phyloP scores from a whole-genome alignment of 2,329 filamentous ascomycete species.

The Aspergillus glaucus region DNA sequence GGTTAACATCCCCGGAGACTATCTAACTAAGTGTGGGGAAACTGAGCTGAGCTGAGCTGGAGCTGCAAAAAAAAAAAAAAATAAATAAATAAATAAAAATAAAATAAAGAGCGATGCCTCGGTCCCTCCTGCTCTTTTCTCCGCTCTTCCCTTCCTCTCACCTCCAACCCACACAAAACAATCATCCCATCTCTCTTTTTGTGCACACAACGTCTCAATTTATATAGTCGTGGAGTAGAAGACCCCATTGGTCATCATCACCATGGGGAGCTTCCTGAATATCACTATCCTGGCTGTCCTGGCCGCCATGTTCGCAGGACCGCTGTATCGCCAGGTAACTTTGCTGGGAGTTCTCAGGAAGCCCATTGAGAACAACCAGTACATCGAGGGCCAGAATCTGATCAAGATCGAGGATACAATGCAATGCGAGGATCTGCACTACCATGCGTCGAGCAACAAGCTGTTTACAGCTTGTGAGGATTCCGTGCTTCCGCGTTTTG shows the following conservation, averaged over 20 bases:
- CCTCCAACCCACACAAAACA: no score
- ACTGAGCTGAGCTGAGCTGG: no score
- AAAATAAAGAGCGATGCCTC: no score
- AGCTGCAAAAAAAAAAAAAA: no score
- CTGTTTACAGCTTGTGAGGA: constrained; percentile 56
- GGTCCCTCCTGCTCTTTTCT: no score
- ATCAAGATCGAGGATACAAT: constrained; percentile 46
- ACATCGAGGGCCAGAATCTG: constrained; percentile 28
- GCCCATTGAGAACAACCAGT: constrained; percentile 10
- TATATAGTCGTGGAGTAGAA: not conserved
- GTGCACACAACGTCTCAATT: not conserved
- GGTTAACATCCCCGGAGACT: no score
- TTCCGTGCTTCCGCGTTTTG: constrained; percentile 33
- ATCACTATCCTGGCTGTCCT: constrained; percentile 16
- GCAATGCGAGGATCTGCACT: constrained; percentile 57
- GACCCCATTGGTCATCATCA: not conserved
- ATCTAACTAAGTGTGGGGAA: no score
- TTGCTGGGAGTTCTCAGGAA: constrained; percentile 19
- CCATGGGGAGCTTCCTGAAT: constrained; percentile 17
- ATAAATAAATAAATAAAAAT: no score
- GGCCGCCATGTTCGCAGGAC: constrained; percentile 13
- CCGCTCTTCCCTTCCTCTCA: no score
- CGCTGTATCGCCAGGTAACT: constrained; percentile 13
- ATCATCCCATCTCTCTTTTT: not conserved
- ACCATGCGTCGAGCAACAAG: constrained; percentile 42